A percentile compares a stretch with the other conserved stretches of the same genome.
These are phyloP conservation scores for Pseudognaphalium luteoalbum DNA, from an alignment of 129 eudicot genomes.

Conservation along the genomic window DNA sequence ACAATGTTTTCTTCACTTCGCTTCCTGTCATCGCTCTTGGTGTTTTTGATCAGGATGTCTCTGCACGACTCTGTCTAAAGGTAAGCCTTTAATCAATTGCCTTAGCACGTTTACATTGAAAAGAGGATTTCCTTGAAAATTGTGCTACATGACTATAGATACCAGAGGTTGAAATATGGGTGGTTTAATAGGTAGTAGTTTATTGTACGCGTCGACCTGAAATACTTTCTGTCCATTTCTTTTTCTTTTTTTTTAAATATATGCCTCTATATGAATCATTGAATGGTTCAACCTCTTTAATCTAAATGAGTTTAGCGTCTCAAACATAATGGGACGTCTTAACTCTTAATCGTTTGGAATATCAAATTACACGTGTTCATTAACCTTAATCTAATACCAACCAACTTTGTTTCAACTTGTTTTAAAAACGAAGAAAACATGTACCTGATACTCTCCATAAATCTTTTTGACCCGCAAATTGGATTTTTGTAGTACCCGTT, in stretches of 20 bases:
- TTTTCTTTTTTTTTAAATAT: too few species aligned
- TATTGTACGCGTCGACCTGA: too few species aligned
- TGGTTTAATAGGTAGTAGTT: too few species aligned
- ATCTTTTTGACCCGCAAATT: not conserved
- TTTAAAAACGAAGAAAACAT: not conserved
- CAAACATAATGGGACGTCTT: too few species aligned
- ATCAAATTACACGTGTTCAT: not conserved
- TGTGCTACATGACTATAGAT: not conserved
- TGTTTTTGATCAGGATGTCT: conserved; percentile 94
- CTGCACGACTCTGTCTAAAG: conserved; percentile 94
- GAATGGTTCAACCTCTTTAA: too few species aligned
- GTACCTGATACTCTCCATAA: conserved; percentile 13
- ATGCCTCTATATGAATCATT: too few species aligned
- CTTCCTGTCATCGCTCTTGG: conserved; percentile 99
- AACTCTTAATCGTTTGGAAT: not conserved
- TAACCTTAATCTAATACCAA: conserved; percentile 1
- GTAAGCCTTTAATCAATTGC: conserved; percentile 29
- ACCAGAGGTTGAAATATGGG: not conserved
- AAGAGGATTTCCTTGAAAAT: too few species aligned
- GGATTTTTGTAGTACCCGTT: conserved; percentile 55
- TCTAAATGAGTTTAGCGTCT: too few species aligned
- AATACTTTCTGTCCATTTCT: too few species aligned
- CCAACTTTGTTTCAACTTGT: not conserved
- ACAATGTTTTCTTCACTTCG: conserved; percentile 97
- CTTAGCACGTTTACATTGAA: not conserved